Percentiles rank a stretch among this genome's conserved stretches.
Evolutionary conservation across 1,139 yeast genomes (phyloP).

Genomic region (Starmera stellimalicola): DNA sequence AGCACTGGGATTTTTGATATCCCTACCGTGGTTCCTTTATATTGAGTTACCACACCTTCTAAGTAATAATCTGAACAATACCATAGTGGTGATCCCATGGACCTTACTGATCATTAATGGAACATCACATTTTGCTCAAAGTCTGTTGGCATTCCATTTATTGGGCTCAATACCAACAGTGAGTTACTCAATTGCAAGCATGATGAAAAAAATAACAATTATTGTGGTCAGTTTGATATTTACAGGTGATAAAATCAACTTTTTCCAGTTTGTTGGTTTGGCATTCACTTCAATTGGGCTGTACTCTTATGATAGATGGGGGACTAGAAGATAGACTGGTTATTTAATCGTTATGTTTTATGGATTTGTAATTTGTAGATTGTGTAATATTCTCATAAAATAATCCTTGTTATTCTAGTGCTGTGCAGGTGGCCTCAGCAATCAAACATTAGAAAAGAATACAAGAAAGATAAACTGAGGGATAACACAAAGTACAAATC

Average conservation of each 20-base stretch:
- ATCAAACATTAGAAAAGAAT: too few relatives aligned
- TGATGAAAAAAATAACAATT: slow-evolving; percentile 81
- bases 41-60: slow-evolving; percentile 43
- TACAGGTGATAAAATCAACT: slow-evolving; percentile 44
- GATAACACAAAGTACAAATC: too few relatives aligned
- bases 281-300: slow-evolving; percentile 40
- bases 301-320: slow-evolving; percentile 59
- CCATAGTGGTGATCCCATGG: slow-evolving; percentile 25
- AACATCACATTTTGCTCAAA: slow-evolving; percentile 75
- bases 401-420: neutral
- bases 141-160: slow-evolving; percentile 81
- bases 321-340: slow-evolving; percentile 23
- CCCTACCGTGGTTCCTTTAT: slow-evolving; percentile 71
- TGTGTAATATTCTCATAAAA: neutral
- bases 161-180: slow-evolving; percentile 87
- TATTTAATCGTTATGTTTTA: neutral
- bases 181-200: slow-evolving; percentile 86
- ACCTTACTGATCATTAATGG: slow-evolving; percentile 44
- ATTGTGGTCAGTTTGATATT: slow-evolving; percentile 73
- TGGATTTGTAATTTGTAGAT: neutral
- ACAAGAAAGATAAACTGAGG: too few relatives aligned
- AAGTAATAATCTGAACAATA: slow-evolving; percentile 6
- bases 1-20: slow-evolving; percentile 63
- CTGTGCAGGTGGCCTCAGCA: too few relatives aligned
- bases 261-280: slow-evolving; percentile 56